Conservation (phyloP, 129 eudicot genomes). For the Escallonia rubra region DNA sequence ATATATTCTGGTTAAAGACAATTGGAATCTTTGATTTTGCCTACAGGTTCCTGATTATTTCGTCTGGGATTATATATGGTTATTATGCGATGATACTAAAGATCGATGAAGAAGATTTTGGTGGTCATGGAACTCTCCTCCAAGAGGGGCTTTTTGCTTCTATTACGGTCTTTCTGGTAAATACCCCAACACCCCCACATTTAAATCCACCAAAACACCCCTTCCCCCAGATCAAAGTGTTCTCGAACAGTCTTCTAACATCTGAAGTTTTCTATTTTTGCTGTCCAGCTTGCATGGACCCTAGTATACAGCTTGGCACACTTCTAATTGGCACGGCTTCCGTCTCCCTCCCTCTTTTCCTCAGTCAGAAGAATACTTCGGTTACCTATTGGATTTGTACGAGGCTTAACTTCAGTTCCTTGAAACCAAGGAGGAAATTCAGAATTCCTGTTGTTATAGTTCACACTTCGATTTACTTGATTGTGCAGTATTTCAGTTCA, state of each 20-base stretch:
- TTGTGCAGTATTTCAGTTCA: too few species aligned
- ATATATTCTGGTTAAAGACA: too few species aligned
- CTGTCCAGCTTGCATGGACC: slow-evolving; percentile 88
- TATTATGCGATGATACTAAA: slow-evolving; percentile 77
- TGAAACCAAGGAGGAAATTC: too few species aligned
- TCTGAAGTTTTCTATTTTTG: neutral
- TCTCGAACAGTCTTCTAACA: neutral
- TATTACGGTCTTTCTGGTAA: slow-evolving; percentile 85
- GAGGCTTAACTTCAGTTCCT: too few species aligned
- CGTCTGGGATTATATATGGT: slow-evolving; percentile 78
- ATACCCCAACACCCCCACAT: neutral
- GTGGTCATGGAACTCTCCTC: slow-evolving; percentile 94
- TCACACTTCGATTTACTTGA: too few species aligned
- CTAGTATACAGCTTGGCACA: slow-evolving; percentile 95
- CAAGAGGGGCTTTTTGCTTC: slow-evolving; percentile 99
- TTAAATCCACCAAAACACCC: neutral
- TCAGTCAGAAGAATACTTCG: too few species aligned
- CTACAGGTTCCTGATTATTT: slow-evolving; percentile 68
- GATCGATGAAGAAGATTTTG: slow-evolving; percentile 95
- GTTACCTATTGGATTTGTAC: too few species aligned
- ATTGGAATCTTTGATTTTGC: neutral
- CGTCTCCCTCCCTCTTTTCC: neutral
- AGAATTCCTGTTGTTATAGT: too few species aligned
- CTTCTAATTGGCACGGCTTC: slow-evolving; percentile 35
- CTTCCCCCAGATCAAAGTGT: neutral